These are phyloP conservation scores for Bidens hawaiensis DNA, from an alignment of 140 eudicot genomes.

Conservation along the genomic window DNA sequence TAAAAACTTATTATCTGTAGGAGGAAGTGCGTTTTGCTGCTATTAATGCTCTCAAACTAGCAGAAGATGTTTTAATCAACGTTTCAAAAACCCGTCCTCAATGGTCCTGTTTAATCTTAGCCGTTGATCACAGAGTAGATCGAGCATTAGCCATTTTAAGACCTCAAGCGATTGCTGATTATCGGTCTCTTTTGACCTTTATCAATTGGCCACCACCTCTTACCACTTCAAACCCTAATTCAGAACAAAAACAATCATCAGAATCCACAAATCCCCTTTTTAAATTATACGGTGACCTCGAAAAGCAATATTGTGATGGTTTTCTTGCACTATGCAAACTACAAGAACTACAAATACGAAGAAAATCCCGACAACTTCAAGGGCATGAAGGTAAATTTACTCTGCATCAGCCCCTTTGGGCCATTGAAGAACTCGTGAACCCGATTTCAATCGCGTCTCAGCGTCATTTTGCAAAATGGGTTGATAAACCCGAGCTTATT, in stretches of 20 bases:
- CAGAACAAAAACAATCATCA: conserved; percentile 36
- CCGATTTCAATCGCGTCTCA: conserved; percentile 83
- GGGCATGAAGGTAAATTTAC: conserved; percentile 48
- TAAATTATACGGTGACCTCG: conserved; percentile 67
- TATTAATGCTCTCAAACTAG: conserved; percentile 54
- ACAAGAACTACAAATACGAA: conserved; percentile 74
- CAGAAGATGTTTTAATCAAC: conserved; percentile 61
- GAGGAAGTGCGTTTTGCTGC: conserved; percentile 65
- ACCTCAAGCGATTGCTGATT: conserved; percentile 95
- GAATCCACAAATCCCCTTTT: conserved; percentile 68
- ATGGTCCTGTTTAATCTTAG: conserved; percentile 72
- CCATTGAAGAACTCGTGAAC: conserved; percentile 93
- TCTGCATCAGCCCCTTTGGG: conserved; percentile 84
- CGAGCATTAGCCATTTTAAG: conserved; percentile 83
- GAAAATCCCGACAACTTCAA: conserved; percentile 84
- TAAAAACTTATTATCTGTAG: conserved; percentile 7
- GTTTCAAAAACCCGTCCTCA: conserved; percentile 75
- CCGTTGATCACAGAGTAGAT: conserved; percentile 94
- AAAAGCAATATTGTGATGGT: conserved; percentile 68
- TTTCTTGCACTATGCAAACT: conserved; percentile 83
- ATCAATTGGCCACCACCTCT: conserved; percentile 96
- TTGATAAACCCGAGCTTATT: conserved; percentile 82
- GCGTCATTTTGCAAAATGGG: conserved; percentile 81
- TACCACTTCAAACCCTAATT: conserved; percentile 45
- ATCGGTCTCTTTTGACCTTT: conserved; percentile 72